Conservation (phyloP, 805 yeast species). For the Myxozyma udenii region DNA sequence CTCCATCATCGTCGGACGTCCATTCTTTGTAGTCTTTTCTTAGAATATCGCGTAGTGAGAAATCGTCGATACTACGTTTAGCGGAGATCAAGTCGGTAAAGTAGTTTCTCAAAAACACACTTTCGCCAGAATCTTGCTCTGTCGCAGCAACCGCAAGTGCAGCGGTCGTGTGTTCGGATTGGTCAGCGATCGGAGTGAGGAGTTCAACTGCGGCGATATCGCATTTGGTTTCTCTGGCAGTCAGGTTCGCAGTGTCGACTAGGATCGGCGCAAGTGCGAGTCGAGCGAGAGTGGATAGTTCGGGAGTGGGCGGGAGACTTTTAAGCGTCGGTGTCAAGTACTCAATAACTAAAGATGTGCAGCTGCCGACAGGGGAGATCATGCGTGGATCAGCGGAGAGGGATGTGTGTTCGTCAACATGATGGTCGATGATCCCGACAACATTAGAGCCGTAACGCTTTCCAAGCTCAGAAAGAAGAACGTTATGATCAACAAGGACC, state of each 20-base stretch:
- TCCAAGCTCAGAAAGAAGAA: conserved; percentile 50
- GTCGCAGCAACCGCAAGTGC: neutral
- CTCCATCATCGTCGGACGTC: conserved; percentile 35
- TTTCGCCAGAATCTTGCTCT: neutral
- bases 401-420: conserved; percentile 60
- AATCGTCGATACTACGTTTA: conserved; percentile 62
- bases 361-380: conserved; percentile 66
- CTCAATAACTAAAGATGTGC: conserved; percentile 68
- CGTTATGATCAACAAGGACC: conserved; percentile 80
- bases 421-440: conserved; percentile 79
- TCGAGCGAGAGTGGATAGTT: conserved; percentile 37
- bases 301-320: conserved; percentile 19
- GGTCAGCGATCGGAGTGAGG: conserved; percentile 35
- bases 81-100: conserved; percentile 44
- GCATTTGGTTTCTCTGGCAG: conserved; percentile 47
- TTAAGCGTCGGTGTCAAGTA: conserved; percentile 47
- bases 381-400: conserved; percentile 51
- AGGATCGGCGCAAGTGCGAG: conserved; percentile 66
- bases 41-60: conserved; percentile 59
- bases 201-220: conserved; percentile 50
- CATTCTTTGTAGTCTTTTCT: conserved; percentile 84
- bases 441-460: conserved; percentile 43
- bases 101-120: neutral
- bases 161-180: neutral
- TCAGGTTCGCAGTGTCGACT: conserved; percentile 71